phyloP scores from a whole-genome alignment of 2,329 filamentous ascomycete genomes.

The Pseudopyrenochaeta lycopersici region DNA sequence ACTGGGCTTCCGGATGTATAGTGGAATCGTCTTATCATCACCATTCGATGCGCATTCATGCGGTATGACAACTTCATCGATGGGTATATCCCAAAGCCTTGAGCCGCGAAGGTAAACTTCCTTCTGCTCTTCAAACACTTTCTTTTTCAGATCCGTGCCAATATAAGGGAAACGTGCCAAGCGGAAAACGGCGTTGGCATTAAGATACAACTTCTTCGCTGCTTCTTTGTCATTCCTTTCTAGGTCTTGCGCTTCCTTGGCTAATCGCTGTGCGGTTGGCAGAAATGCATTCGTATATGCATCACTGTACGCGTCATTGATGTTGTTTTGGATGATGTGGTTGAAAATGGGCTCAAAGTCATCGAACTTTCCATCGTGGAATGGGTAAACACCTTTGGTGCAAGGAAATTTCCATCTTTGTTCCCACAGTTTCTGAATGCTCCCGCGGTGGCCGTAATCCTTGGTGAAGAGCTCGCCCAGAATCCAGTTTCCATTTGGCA shows the following conservation, averaged over 20 bases:
- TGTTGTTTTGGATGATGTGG: slow-evolving; percentile 56
- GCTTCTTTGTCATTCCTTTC: slow-evolving; percentile 52
- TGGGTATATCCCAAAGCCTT: slow-evolving; percentile 57
- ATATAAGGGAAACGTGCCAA: slow-evolving; percentile 74
- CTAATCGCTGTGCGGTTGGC: slow-evolving; percentile 66
- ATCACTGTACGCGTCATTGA: slow-evolving; percentile 71
- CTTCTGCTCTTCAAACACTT: slow-evolving; percentile 73
- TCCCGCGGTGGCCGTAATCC: slow-evolving; percentile 47
- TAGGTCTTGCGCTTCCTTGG: slow-evolving; percentile 53
- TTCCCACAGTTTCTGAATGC: slow-evolving; percentile 45
- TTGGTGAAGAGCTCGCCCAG: slow-evolving; percentile 48
- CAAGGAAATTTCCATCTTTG: slow-evolving; percentile 47
- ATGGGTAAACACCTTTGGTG: slow-evolving; percentile 68
- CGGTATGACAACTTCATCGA: slow-evolving; percentile 68
- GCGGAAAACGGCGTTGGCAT: slow-evolving; percentile 75
- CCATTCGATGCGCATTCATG: slow-evolving; percentile 60
- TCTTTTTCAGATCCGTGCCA: slow-evolving; percentile 60
- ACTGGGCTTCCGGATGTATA: slow-evolving; percentile 69
- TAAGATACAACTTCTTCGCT: slow-evolving; percentile 70
- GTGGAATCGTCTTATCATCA: slow-evolving; percentile 66
- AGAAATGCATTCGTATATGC: slow-evolving; percentile 71
- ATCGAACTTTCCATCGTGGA: slow-evolving; percentile 73
- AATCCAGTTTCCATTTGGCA: slow-evolving; percentile 44
- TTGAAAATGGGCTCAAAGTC: slow-evolving; percentile 72
- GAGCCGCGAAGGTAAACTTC: slow-evolving; percentile 66